Evolutionary conservation across 192 early-diverging fungal species (phyloP).

Genomic region (Nowakowskiella sp.): DNA sequence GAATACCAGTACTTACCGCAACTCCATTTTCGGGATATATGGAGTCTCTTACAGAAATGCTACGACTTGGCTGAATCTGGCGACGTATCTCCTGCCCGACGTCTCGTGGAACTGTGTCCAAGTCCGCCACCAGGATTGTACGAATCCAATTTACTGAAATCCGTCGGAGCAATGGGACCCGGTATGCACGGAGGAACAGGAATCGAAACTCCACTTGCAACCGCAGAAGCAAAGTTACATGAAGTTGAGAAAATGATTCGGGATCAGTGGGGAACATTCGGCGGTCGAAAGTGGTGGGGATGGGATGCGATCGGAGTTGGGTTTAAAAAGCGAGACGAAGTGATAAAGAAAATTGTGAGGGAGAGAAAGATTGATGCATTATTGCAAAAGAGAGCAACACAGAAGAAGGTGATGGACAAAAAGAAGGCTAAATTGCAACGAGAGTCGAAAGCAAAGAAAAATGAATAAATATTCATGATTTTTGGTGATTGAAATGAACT

Average conservation of each 20-base stretch:
- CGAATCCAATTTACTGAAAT: background rate
- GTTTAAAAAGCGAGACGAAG: conserved; percentile 8
- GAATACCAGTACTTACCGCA: conserved; percentile 28
- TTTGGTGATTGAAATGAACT: too few species aligned
- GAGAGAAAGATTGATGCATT: too few species aligned
- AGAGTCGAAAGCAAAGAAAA: too few species aligned
- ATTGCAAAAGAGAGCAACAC: too few species aligned
- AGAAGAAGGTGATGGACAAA: too few species aligned
- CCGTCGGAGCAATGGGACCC: background rate
- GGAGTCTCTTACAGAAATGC: conserved; percentile 18
- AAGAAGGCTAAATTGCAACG: too few species aligned
- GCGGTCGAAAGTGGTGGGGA: conserved; percentile 31
- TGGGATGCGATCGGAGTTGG: conserved; percentile 33
- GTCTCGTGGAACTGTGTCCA: conserved; percentile 31
- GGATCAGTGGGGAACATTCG: conserved; percentile 20
- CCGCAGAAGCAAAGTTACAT: background rate
- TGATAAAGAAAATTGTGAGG: conserved; percentile 8
- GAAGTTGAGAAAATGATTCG: conserved; percentile 20
- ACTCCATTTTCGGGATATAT: conserved; percentile 21
- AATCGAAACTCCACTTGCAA: background rate
- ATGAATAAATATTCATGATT: too few species aligned
- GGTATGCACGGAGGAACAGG: background rate
- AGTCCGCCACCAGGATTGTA: conserved; percentile 5
- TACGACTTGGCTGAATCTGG: conserved; percentile 30
- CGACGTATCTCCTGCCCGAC: conserved; percentile 15